A percentile compares a stretch with the other conserved stretches of the same genome.
phyloP scores from a whole-genome alignment of 2,329 filamentous ascomycete genomes.

The Eutypa lata region DNA sequence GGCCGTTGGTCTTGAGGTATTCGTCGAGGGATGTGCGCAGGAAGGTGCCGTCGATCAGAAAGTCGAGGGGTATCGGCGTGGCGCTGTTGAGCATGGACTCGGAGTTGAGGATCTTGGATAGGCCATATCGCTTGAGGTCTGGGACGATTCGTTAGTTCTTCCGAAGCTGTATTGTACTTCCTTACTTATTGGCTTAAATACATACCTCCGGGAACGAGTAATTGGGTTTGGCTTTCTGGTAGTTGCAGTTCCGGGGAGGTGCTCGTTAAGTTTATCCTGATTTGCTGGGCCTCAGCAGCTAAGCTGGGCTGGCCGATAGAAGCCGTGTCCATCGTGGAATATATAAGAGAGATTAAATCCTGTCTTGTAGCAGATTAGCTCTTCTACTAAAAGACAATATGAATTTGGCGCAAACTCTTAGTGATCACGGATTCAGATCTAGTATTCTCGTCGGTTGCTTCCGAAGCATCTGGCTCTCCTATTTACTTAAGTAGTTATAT shows the following conservation, averaged over 20 bases:
- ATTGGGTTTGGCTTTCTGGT: constrained; percentile 58
- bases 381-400: too few species aligned
- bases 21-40: constrained; percentile 86
- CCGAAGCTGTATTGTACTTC: neutral
- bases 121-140: constrained; percentile 68
- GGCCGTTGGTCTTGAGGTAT: constrained; percentile 79
- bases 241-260: constrained; percentile 60
- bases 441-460: too few species aligned
- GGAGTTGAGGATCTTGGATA: constrained; percentile 69
- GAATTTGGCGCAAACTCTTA: too few species aligned
- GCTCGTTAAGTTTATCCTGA: constrained; percentile 67
- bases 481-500: too few species aligned
- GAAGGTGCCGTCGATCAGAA: constrained; percentile 91
- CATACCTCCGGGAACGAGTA: constrained; percentile 62
- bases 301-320: constrained; percentile 19
- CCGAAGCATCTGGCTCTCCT: neutral
- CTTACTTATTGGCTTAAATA: constrained; percentile 31
- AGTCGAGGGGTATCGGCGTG: constrained; percentile 79
- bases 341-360: too few species aligned
- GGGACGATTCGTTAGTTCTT: too few species aligned
- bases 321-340: constrained; percentile 17
- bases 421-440: too few species aligned
- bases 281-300: constrained; percentile 41
- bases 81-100: constrained; percentile 66
- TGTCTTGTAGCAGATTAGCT: too few species aligned